Base-by-base conservation (phyloP, 305 asterid genomes). In the Fraxinus baroniana region DNA sequence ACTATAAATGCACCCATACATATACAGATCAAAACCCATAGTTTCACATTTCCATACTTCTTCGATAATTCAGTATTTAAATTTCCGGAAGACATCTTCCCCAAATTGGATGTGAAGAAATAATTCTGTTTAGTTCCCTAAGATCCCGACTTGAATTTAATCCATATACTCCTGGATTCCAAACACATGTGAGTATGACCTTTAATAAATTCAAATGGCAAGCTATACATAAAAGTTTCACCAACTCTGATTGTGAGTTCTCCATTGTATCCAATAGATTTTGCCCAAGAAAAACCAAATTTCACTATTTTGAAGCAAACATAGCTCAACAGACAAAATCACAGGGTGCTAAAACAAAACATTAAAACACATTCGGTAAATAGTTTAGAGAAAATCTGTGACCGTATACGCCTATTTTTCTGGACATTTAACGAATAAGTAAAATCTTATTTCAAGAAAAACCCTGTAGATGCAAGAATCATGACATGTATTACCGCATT, bases 11-110 rank as follows among this genome's bases (percentile, higher is more conserved):
- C 94, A 74, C 94, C 95, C 71, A 93, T 94, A 74, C 92, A 89
- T 78, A 96, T 75, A 49, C 98, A 93, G 17, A 96, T 90, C 37
- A 94, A 87, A 89, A 92, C 98, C 98, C 98, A 96, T 24, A 96
- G 88, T 82, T 93, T 93, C 55, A 96, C 88, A 77, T 88, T 89
- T 81, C 94, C 93, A 73, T 92, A 93, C 89, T 87, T 93, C 86
- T 87, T 92, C 1, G 93, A 91, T 83, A 94, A 81, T 79, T 88
- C 92, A 7, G 94, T 57, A 72, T 89, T 87, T 73, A 96, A 88
- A 76, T 81, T 83, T 33, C 78, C 92, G 5, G 95, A 90, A 28
- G 97, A 72, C 99, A 96, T 96, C 88, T 89, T 87, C 85, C 13
- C 78, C 78, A 68, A 84, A 71, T 74, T 32, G 18, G 78, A 80